Evolutionary conservation across 148 eudicot genomes (phyloP), one percentile per base, ranked within the genome.

Genomic region (Arbutus unedo): DNA sequence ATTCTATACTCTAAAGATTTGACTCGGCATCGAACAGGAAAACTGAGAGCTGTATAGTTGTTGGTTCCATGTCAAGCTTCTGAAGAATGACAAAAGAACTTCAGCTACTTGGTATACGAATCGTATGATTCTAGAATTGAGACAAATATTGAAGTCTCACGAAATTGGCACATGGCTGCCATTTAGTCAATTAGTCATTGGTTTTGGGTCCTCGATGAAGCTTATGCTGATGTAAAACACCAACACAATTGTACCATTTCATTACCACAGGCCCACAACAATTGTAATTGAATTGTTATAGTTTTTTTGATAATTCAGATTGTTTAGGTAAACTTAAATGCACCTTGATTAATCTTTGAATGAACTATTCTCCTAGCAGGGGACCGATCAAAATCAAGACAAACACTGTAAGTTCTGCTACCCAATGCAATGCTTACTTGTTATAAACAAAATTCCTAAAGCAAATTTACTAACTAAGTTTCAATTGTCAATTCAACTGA

Each of bases 1-100:
- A 87, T 96, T 18, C 90, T 96, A 18, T 89, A 87, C 76, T 87
- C 95, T 0, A 90, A 93, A 21, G 95, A 91, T 75, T 67, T 83
- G 60, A 79, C 77, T 10, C 91, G 85, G 23, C 86, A 87, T 85
- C 84, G 84, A 54, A 74, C 89, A 74, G 86, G 86, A 59, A 87
- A 88, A 82, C 84, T 90, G 74, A 91, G 85, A 85, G 81, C 90
- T 81, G 86, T 93, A 47, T 95, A 93, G 83, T 43, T 13, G 55
- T 64, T 19, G 56, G 25, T 55, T 10, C 6, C 23, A 11, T 19
- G 11, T 44, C 41, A 41, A 81, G 64, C 25, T 53, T 70, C 43
- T 19, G 19, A 19, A 71, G 60, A 54, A 47, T 31, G 49, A 68
- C n/a, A 16, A 80, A 49, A 1, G 10, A 49, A 15, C 48, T 66